Evolutionary conservation across 2,329 filamentous ascomycete species (phyloP), one percentile per base, ranked within the genome.

Genomic region (Venturiaceae sp.): DNA sequence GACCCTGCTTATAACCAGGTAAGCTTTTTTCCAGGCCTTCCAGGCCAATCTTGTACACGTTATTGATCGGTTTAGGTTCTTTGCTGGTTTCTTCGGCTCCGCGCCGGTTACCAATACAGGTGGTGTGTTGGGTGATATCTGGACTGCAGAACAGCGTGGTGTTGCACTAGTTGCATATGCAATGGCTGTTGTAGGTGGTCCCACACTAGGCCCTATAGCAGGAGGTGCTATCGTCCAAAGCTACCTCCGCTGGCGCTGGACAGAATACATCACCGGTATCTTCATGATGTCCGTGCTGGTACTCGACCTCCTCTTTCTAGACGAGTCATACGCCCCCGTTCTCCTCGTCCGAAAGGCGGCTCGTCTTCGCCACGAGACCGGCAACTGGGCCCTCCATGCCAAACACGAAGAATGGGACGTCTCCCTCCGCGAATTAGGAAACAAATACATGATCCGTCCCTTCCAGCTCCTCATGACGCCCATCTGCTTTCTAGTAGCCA

Each of bases 31-130:
- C n/a, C n/a, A n/a, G n/a, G n/a, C n/a, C n/a, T n/a, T n/a, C n/a
- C n/a, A n/a, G n/a, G n/a, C n/a, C n/a, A n/a, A n/a, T n/a, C n/a
- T n/a, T n/a, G n/a, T n/a, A n/a, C n/a, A n/a, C n/a, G n/a, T n/a
- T n/a, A n/a, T n/a, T n/a, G n/a, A n/a, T n/a, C n/a, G n/a, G n/a
- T n/a, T n/a, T n/a, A n/a, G n/a, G 7, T 59, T 59, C 57, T 59
- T 59, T 36, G 37, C 56, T 21, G 58, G 58, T 23, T 30, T 59
- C 30, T 60, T 90, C 7, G 80, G 80, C 11, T 81, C 80, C 0
- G 84, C 85, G 0, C 84, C 85, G 0, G 79, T 90, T 0, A 88
- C 84, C 0, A 87, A 86, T 63, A 87, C 84, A 0, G 85, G 85
- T 2, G 85, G 85, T 32, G 85, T 88, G 0, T 65, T 89, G 5